Conservation (phyloP, 352 stramenopile genomes). For the Phytophthora syringae region DNA sequence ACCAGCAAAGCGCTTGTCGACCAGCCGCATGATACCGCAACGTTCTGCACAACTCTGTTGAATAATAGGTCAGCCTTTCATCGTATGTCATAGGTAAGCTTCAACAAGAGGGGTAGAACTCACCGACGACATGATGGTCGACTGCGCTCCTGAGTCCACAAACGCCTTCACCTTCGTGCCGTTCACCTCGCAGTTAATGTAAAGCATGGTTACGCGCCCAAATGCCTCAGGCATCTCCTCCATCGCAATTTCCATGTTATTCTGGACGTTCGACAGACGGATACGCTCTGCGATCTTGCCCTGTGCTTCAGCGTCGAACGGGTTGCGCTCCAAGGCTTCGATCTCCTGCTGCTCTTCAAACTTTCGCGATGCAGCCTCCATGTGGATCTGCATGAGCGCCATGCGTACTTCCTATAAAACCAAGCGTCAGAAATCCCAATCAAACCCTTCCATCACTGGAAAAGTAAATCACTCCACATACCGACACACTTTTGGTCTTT, state of each 20-base stretch:
- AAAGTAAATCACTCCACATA: constrained; percentile 48
- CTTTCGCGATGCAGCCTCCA: constrained; percentile 75
- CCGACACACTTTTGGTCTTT: constrained; percentile 68
- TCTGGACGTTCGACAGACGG: constrained; percentile 84
- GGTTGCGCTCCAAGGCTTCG: constrained; percentile 68
- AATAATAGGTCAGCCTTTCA: neutral
- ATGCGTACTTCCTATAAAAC: constrained; percentile 76
- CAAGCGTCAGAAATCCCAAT: neutral
- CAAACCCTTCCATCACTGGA: too few species aligned
- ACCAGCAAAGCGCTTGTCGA: constrained; percentile 91
- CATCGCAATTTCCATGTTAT: constrained; percentile 92
- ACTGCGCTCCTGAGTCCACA: constrained; percentile 91
- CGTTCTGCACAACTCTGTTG: constrained; percentile 87
- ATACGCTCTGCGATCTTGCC: constrained; percentile 88
- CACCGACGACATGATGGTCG: constrained; percentile 93
- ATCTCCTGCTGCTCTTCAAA: constrained; percentile 88
- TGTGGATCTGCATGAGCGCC: constrained; percentile 86
- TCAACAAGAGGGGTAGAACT: neutral
- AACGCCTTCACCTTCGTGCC: constrained; percentile 89
- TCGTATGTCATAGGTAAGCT: neutral
- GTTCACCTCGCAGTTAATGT: constrained; percentile 88
- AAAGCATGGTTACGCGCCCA: constrained; percentile 88
- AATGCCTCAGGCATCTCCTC: constrained; percentile 91
- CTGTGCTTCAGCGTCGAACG: constrained; percentile 78
- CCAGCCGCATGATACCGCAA: constrained; percentile 90